A percentile compares a stretch with the other conserved stretches of the same genome.
These are phyloP conservation scores for Letharia columbiana DNA, from an alignment of 495 filamentous ascomycete genomes.

Conservation along the genomic window DNA sequence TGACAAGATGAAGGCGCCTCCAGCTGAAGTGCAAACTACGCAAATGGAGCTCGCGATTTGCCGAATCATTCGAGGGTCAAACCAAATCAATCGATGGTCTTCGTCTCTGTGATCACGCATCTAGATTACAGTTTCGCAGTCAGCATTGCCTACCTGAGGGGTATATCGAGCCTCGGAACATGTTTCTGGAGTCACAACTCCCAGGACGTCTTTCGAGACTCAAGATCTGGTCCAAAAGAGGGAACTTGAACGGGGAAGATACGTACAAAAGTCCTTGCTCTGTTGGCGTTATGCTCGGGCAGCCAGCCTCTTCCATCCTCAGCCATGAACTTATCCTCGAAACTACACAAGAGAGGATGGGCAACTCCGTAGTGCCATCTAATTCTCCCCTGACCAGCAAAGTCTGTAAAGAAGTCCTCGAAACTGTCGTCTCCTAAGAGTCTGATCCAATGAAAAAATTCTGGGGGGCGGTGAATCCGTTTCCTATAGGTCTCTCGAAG, in stretches of 20 bases:
- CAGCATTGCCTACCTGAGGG: not conserved
- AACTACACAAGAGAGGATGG: constrained; percentile 34
- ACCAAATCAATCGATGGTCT: constrained; percentile 28
- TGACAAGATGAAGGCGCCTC: not conserved
- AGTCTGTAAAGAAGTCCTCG: constrained; percentile 30
- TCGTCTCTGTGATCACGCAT: constrained; percentile 25
- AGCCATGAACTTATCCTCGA: constrained; percentile 29
- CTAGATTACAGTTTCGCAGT: constrained; percentile 11
- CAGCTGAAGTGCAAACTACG: constrained; percentile 9
- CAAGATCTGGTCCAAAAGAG: not conserved
- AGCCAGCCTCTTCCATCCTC: constrained; percentile 33
- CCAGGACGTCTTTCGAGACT: not conserved
- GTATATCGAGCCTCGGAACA: not conserved
- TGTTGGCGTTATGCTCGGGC: constrained; percentile 19
- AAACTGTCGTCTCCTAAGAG: not conserved
- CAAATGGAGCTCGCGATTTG: constrained; percentile 30
- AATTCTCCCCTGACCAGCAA: constrained; percentile 39
- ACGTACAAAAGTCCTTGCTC: constrained; percentile 29
- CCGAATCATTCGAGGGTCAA: constrained; percentile 36
- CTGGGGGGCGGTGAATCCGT: not conserved
- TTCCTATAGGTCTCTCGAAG: not conserved
- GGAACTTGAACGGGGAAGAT: constrained; percentile 1
- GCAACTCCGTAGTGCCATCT: constrained; percentile 39
- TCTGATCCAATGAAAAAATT: not conserved
- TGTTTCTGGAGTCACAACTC: not conserved